Percentiles rank a stretch among this genome's conserved stretches.
These are phyloP conservation scores for Ophiostoma montium DNA, from an alignment of 2,329 filamentous ascomycete species.

Conservation along the genomic window DNA sequence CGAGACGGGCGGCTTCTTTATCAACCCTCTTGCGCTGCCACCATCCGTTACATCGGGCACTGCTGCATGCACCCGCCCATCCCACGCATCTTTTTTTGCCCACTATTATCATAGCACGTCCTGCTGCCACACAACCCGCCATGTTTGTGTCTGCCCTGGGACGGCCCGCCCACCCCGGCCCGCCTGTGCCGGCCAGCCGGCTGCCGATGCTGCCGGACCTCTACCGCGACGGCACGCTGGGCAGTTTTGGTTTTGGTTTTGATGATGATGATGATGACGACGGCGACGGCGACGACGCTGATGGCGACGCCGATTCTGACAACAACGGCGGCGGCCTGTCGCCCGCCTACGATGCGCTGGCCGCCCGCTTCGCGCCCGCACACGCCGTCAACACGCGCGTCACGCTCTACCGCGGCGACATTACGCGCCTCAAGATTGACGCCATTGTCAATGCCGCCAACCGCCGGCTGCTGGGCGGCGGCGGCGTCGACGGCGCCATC, in stretches of 20 bases:
- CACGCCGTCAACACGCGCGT: conserved; percentile 54
- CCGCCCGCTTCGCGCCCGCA: conserved; percentile 20
- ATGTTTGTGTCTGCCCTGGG: neutral
- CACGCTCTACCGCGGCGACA: conserved; percentile 59
- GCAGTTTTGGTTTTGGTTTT: no score
- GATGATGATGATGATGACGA: no score
- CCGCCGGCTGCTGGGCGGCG: conserved; percentile 60
- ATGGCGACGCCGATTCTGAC: no score
- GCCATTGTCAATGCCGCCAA: conserved; percentile 94
- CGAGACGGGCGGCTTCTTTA: no score
- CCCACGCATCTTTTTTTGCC: neutral
- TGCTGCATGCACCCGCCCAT: no score
- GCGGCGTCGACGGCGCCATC: conserved; percentile 84
- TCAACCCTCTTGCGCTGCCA: no score
- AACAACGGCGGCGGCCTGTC: neutral
- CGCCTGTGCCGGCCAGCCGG: neutral
- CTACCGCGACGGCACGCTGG: neutral
- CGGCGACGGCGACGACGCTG: no score
- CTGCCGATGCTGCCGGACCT: neutral
- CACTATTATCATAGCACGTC: no score
- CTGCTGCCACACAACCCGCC: neutral
- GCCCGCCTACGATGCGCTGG: neutral
- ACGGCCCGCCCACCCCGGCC: neutral
- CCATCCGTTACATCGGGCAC: no score
- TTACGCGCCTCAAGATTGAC: conserved; percentile 64